Conservation (phyloP, 768 basidiomycete genomes). For the Leccinum longicurvipes region DNA sequence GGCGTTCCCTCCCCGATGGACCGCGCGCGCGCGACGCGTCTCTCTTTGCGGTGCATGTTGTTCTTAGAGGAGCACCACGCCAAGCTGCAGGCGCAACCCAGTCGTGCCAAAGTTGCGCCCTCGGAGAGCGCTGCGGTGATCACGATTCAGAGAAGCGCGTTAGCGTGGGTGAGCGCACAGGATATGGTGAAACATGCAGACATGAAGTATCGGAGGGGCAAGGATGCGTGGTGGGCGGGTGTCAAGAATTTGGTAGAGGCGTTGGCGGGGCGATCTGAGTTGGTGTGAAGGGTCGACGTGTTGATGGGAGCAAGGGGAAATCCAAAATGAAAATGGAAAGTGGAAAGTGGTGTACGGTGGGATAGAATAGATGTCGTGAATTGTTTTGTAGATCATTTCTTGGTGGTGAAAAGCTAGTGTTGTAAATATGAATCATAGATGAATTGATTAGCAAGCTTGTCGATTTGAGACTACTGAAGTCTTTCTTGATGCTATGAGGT, state of each 20-base stretch:
- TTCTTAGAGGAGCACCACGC: slow-evolving; percentile 86
- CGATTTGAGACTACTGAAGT: too few species aligned
- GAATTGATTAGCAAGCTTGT: too few species aligned
- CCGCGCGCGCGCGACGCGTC: slow-evolving; percentile 84
- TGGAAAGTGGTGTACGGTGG: not conserved
- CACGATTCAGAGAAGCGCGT: slow-evolving; percentile 78
- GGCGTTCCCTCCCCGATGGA: slow-evolving; percentile 94
- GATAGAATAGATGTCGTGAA: not conserved
- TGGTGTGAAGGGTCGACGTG: slow-evolving; percentile 33
- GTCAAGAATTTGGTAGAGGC: slow-evolving; percentile 70
- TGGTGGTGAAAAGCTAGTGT: too few species aligned
- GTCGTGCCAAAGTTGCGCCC: slow-evolving; percentile 51
- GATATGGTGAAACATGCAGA: slow-evolving; percentile 87
- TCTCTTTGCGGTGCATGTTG: slow-evolving; percentile 89
- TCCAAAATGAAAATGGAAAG: not conserved
- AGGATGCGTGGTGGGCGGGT: slow-evolving; percentile 72
- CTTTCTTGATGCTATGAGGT: too few species aligned
- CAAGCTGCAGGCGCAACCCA: slow-evolving; percentile 46
- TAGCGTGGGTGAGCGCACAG: slow-evolving; percentile 80
- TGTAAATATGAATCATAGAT: too few species aligned
- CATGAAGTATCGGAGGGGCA: slow-evolving; percentile 85
- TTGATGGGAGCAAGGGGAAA: not conserved
- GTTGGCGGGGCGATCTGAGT: slow-evolving; percentile 62
- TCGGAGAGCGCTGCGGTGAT: slow-evolving; percentile 82
- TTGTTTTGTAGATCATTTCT: too few species aligned